Evolutionary conservation across 169 alveolate species (phyloP), one percentile per base, ranked within the genome.

Genomic region (Plasmodium inui): DNA sequence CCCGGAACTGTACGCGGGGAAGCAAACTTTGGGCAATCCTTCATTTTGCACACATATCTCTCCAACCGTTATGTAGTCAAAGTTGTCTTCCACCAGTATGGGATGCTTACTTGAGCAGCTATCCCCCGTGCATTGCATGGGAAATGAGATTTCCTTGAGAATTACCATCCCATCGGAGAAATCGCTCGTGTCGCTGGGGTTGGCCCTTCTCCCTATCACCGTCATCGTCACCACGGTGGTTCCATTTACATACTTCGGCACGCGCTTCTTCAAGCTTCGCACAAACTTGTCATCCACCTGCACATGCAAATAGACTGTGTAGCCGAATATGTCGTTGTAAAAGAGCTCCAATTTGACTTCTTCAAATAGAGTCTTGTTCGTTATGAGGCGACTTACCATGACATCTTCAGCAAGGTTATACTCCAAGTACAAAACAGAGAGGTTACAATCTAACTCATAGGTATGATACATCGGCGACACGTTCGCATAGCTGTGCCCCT

Each of bases 371-470:
- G 73, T 32, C 39, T 79, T 80, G 73, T 79, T 78, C 39, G 91
- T 79, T 79, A 89, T 39, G 26, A 79, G 34, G 28, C 26, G 80
- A 28, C 6, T 86, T 70, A 74, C 39, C 86, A 50, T 76, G 6
- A 74, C 17, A 55, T 74, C 93, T 17, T 86, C 81, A 34, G 37
- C 17, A 19, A 57, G 26, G 7, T 53, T 30, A 73, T 50, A 22
- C 41, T 76, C 93, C 61, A n/a, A 34, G 44, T 86, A 86, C 78
- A 70, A 86, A 19, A 86, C 14, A 4, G 93, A 26, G 14, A 61
- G 70, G 83, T 89, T 89, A 41, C 94, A 89, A 80, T 89, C 94
- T 28, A 89, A 34, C 73, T 89, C 94, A 37, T 89, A 89, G 17
- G 90, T 89, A 22, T 79, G 83, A 80, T 61, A 28, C 94, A 89